Evolutionary conservation across 225 moss, liverwort and hornwort species (phyloP).

Genomic region (Thuidium tamariscinum): DNA sequence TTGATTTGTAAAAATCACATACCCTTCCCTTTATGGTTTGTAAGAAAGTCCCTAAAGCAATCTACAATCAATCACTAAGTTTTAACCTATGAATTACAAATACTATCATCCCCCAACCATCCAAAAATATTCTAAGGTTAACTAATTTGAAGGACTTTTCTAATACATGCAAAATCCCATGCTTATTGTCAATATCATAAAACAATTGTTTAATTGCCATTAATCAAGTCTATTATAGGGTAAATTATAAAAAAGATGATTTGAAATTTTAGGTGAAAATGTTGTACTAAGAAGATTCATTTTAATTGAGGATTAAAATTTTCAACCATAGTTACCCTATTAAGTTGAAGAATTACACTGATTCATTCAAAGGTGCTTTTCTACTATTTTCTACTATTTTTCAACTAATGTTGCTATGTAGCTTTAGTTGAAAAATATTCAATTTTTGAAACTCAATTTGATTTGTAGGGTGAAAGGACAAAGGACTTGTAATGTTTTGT

Average conservation of each 20-base stretch:
- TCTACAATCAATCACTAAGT: too few species aligned
- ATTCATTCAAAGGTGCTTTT: not conserved
- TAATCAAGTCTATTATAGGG: not conserved
- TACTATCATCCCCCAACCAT: too few species aligned
- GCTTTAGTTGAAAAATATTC: not conserved
- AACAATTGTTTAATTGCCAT: not conserved
- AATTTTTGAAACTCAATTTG: not conserved
- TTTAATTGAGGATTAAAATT: not conserved
- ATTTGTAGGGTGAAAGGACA: rapidly evolving
- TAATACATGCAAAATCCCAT: not conserved
- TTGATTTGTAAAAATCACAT: too few species aligned
- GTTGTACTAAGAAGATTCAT: not conserved
- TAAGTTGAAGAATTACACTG: not conserved
- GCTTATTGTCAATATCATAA: not conserved
- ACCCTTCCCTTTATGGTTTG: too few species aligned
- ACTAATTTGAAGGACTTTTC: too few species aligned
- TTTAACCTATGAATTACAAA: too few species aligned
- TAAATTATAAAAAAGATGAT: not conserved
- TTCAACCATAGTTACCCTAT: not conserved
- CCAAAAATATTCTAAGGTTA: too few species aligned
- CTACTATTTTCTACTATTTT: not conserved
- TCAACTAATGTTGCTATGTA: not conserved
- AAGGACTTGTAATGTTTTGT: not conserved
- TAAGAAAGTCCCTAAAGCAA: too few species aligned
- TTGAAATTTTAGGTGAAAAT: not conserved